Conservation (phyloP, 306 rosid species). For the Ormosia emarginata region DNA sequence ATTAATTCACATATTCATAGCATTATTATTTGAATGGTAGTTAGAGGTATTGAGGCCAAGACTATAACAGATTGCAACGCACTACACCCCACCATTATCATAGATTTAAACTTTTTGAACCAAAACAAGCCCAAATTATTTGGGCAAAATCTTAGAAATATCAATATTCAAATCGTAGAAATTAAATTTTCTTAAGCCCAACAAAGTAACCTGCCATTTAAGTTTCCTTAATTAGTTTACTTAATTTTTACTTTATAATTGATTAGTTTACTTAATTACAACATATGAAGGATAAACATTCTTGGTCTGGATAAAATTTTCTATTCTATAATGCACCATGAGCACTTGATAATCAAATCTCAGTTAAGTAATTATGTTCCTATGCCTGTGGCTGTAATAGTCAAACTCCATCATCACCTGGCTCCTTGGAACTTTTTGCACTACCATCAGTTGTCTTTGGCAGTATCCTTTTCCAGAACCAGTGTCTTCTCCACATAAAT, state of each 20-base stretch:
- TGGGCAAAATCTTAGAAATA: no score
- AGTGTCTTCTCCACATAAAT: constrained; percentile 37
- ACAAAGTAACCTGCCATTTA: no score
- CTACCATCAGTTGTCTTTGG: constrained; percentile 9
- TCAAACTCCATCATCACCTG: constrained; percentile 4
- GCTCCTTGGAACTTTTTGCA: neutral
- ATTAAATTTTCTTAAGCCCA: no score
- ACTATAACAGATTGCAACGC: no score
- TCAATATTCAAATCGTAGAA: no score
- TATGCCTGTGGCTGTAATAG: neutral
- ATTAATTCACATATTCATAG: no score
- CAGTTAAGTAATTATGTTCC: neutral
- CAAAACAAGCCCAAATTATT: no score
- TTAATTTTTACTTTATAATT: neutral
- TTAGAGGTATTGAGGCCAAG: no score
- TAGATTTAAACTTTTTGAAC: no score
- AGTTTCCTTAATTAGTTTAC: neutral
- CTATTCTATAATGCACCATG: neutral
- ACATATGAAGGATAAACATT: neutral
- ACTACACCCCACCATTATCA: no score
- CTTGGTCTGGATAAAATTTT: neutral
- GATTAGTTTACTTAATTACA: neutral
- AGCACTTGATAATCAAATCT: neutral
- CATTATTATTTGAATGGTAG: no score
- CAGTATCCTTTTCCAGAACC: constrained; percentile 52